Evolutionary conservation across 129 eudicot genomes (phyloP).

Genomic region (Tagetes patula): DNA sequence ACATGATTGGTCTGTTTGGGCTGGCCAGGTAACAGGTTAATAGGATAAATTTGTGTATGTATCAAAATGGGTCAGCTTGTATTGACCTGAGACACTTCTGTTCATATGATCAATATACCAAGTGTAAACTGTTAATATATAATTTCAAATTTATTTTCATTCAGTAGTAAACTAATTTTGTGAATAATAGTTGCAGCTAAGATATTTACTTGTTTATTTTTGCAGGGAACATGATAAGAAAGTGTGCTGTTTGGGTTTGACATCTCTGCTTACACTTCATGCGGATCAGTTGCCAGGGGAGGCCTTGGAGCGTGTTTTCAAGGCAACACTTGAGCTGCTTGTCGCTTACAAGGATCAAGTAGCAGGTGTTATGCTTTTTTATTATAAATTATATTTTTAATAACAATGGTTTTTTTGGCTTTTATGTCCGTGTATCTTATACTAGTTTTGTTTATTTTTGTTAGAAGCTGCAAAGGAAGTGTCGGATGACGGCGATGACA

Average conservation of each 20-base stretch:
- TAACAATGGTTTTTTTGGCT: not conserved
- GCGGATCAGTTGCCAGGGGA: conserved; percentile 73
- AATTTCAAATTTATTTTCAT: not conserved
- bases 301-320: conserved; percentile 81
- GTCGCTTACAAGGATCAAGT: conserved; percentile 83
- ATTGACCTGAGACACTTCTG: not conserved
- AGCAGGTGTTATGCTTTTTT: conserved; percentile 47
- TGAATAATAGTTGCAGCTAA: not conserved
- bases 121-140: not conserved
- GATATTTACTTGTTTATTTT: not conserved
- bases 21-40: not conserved
- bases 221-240: conserved; percentile 80
- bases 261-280: conserved; percentile 74
- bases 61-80: not conserved
- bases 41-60: not conserved
- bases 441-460: conserved; percentile 14
- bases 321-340: conserved; percentile 83
- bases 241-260: conserved; percentile 88
- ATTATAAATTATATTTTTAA: not conserved
- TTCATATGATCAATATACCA: not conserved
- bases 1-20: not conserved
- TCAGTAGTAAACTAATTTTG: not conserved
- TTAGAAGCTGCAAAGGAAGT: conserved; percentile 38
- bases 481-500: conserved; percentile 51
- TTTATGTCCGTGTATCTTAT: conserved; percentile 3